These are phyloP conservation scores for Pleomassaria siparia DNA, from an alignment of 2,329 filamentous ascomycete species.

Conservation along the genomic window DNA sequence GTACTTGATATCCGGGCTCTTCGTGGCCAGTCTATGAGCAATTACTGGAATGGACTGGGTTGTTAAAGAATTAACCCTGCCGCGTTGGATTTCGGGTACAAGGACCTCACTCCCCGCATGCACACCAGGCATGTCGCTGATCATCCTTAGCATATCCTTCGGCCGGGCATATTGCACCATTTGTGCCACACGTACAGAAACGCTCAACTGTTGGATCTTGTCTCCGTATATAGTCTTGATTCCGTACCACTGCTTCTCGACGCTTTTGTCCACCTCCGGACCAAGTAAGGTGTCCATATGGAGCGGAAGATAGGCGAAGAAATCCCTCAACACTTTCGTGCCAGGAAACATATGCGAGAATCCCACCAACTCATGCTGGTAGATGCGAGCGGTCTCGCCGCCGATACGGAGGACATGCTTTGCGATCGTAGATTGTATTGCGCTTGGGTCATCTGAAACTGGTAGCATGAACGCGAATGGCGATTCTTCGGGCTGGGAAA, in stretches of 20 bases:
- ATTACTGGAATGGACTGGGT: neutral
- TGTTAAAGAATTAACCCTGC: neutral
- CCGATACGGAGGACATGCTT: no score
- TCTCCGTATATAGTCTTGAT: neutral
- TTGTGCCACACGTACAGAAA: neutral
- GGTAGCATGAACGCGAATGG: no score
- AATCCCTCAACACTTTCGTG: no score
- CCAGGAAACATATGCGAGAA: no score
- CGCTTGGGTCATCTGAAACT: no score
- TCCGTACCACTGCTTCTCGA: neutral
- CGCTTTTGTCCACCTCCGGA: no score
- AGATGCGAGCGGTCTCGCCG: no score
- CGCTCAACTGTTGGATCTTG: neutral
- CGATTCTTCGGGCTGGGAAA: no score
- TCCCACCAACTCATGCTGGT: no score
- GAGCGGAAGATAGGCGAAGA: no score
- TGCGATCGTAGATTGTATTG: no score
- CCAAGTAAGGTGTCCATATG: no score
- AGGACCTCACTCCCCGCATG: neutral
- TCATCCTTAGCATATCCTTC: neutral
- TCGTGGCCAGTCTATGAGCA: neutral
- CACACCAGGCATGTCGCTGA: neutral
- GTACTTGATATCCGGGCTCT: neutral
- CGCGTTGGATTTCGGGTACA: neutral
- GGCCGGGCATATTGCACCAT: neutral